Evolutionary conservation across 352 stramenopile species (phyloP).

Genomic region (Pythium diclinum): DNA sequence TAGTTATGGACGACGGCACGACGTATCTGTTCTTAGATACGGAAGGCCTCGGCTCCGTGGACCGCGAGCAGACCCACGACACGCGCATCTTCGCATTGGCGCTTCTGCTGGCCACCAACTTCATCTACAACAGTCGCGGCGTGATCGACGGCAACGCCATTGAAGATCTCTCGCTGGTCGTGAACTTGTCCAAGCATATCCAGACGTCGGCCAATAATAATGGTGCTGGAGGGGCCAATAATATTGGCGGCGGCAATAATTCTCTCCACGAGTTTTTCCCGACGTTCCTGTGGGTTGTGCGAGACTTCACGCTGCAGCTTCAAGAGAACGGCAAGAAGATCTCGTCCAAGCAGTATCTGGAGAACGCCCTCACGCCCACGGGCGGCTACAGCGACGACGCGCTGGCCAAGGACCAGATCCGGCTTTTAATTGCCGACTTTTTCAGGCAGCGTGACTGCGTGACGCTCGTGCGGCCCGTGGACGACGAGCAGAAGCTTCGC

Average conservation of each 20-base stretch:
- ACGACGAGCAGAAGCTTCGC: conserved; percentile 81
- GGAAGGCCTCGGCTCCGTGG: conserved; percentile 80
- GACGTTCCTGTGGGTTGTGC: conserved; percentile 87
- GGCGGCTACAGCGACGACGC: conserved; percentile 77
- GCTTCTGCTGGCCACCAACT: conserved; percentile 80
- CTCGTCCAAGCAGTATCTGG: conserved; percentile 86
- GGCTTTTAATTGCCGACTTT: conserved; percentile 70
- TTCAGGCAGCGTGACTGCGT: conserved; percentile 87
- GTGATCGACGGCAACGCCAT: conserved; percentile 90
- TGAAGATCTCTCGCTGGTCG: conserved; percentile 88
- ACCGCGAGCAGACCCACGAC: conserved; percentile 87
- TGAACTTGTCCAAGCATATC: conserved; percentile 90
- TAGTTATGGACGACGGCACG: conserved; percentile 66
- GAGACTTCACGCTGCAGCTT: conserved; percentile 87
- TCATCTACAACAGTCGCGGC: conserved; percentile 90
- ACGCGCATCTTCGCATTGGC: conserved; percentile 89
- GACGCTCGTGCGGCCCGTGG: conserved; percentile 86
- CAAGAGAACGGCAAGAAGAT: conserved; percentile 86
- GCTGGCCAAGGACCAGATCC: conserved; percentile 79
- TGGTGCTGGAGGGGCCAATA: conserved; percentile 10
- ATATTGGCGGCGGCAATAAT: conserved; percentile 24
- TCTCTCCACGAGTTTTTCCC: conserved; percentile 85
- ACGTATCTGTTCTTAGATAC: conserved; percentile 87
- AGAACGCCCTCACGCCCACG: conserved; percentile 81
- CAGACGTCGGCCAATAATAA: conserved; percentile 54